These are phyloP conservation scores for Danielia reshetovae DNA, from an alignment of 805 yeast species.

Conservation along the genomic window DNA sequence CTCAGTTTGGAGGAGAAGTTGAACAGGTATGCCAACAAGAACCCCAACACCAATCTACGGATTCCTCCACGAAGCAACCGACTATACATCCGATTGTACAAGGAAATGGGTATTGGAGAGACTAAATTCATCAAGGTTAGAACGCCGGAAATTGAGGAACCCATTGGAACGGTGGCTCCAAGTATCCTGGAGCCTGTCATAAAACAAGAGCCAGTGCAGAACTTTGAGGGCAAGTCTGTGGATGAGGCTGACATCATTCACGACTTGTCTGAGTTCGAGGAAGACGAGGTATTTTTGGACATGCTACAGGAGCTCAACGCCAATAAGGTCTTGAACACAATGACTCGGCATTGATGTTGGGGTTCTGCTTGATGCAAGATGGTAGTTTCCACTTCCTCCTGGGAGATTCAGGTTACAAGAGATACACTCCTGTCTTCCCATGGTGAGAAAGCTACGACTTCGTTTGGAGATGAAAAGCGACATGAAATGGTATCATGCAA, in stretches of 20 bases:
- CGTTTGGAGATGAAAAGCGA: no score
- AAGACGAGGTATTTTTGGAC: neutral
- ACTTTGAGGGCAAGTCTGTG: neutral
- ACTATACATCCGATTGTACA: constrained; percentile 4
- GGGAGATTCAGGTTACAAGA: no score
- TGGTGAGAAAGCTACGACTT: no score
- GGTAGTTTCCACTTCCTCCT: no score
- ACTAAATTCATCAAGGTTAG: neutral
- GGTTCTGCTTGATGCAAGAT: no score
- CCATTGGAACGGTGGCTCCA: no score
- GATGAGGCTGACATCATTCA: neutral
- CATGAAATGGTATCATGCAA: no score
- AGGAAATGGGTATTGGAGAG: constrained; percentile 2
- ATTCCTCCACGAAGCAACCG: constrained; percentile 11
- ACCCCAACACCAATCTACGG: neutral
- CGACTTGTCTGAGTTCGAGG: neutral
- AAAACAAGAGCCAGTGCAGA: neutral
- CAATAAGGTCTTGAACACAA: no score
- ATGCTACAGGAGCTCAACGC: neutral
- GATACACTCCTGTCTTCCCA: no score
- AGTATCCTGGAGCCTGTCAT: neutral
- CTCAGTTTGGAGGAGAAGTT: constrained; percentile 3
- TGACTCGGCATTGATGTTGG: no score
- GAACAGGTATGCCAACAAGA: neutral
- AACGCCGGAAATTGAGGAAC: neutral